Percentiles rank a stretch among this genome's conserved stretches.
phyloP scores from a whole-genome alignment of 1,284 basidiomycete genomes.

The Ustilago tritici region DNA sequence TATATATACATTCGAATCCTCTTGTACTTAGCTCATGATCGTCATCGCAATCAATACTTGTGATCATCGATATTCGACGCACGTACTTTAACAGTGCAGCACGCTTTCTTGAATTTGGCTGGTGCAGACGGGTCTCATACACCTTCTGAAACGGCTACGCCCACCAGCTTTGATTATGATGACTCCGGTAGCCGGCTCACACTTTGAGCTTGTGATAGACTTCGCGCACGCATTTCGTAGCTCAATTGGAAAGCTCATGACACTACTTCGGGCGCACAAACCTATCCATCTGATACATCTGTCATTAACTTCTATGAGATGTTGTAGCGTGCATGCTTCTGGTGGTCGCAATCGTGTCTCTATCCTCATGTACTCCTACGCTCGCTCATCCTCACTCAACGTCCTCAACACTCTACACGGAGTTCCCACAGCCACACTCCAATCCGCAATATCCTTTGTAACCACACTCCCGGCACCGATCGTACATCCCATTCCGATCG shows the following conservation, averaged over 20 bases:
- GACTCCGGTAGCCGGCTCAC: too few species aligned
- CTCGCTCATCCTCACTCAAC: conserved; percentile 51
- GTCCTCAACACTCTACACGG: conserved; percentile 72
- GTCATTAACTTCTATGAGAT: neutral
- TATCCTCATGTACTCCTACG: conserved; percentile 1
- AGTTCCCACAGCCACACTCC: conserved; percentile 72
- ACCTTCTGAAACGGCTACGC: neutral
- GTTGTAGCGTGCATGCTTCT: neutral
- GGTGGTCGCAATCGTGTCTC: neutral
- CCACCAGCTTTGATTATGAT: too few species aligned
- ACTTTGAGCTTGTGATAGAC: too few species aligned
- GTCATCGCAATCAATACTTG: too few species aligned
- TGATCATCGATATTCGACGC: too few species aligned
- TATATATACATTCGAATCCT: too few species aligned
- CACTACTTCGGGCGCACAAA: too few species aligned
- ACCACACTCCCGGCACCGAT: conserved; percentile 73
- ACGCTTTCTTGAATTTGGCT: neutral
- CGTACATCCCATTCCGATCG: conserved; percentile 72
- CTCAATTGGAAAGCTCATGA: too few species aligned
- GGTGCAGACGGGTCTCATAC: neutral
- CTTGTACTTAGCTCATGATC: too few species aligned
- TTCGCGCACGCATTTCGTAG: too few species aligned
- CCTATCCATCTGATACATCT: too few species aligned
- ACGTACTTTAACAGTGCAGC: neutral
- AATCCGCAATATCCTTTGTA: conserved; percentile 71